Percentiles rank a stretch among this genome's conserved stretches.
These are phyloP conservation scores for Papilionanthe hybrid DNA, from an alignment of 116 monocot species.

Conservation along the genomic window DNA sequence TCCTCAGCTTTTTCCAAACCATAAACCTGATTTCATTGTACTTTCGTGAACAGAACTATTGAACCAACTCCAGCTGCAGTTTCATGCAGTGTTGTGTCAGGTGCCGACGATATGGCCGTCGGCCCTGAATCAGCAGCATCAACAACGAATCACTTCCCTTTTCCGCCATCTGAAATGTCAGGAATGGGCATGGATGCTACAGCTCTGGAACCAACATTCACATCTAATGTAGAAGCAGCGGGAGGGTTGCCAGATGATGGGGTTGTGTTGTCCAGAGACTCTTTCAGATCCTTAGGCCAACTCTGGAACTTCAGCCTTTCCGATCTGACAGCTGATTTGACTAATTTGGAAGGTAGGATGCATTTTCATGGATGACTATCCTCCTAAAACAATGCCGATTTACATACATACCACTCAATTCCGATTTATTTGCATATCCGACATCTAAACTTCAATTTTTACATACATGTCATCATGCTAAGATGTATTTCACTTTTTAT, in stretches of 20 bases:
- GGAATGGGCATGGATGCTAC: conserved; percentile 77
- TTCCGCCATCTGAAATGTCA: conserved; percentile 64
- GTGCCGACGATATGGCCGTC: conserved; percentile 64
- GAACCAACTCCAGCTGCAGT: conserved; percentile 27
- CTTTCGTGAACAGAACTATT: conserved; percentile 4
- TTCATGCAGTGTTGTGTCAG: conserved; percentile 47
- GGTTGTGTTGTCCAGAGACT: conserved; percentile 58
- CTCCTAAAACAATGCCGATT: too few relatives aligned
- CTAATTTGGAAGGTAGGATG: conserved; percentile 69
- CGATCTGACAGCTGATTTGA: conserved; percentile 79
- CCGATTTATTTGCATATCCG: too few relatives aligned
- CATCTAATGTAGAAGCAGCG: conserved; percentile 41
- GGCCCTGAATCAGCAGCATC: conserved; percentile 82
- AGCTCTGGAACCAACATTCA: conserved; percentile 49
- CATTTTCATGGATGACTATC: not conserved
- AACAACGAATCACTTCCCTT: conserved; percentile 78
- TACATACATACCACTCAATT: too few relatives aligned
- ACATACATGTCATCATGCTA: too few relatives aligned
- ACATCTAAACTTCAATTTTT: too few relatives aligned
- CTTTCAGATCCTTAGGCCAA: conserved; percentile 59
- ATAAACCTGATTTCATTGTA: not conserved
- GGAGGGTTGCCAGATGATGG: conserved; percentile 60
- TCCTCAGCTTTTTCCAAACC: not conserved
- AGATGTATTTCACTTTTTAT: too few relatives aligned
- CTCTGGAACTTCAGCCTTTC: conserved; percentile 90